Evolutionary conservation across 2,329 filamentous ascomycete species (phyloP), one percentile per base, ranked within the genome.

Genomic region (Aspergillus fijiensis): DNA sequence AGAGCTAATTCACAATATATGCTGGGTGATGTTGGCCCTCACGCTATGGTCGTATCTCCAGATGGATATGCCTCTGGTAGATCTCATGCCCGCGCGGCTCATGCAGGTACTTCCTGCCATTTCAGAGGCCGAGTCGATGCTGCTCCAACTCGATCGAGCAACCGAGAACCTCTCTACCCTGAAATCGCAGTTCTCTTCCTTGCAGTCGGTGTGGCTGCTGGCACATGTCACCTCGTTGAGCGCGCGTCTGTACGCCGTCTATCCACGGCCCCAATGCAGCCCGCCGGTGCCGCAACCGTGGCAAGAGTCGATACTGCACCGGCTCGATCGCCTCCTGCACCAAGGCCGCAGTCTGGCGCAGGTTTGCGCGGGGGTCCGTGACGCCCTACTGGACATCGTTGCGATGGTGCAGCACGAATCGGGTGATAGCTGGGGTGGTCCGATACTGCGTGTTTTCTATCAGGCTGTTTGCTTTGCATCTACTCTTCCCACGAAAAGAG

Each of bases 131-230:
- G 21, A 33, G 21, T 58, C 56, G 14, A 27, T n/a, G 16, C 19
- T 48, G n/a, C 49, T 58, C 5, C 56, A 31, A 19, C 56, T 58
- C n/a, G 56, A 58, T 33, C 56, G 50, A 5, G 49, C 56, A 21
- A 45, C 49, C 9, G 49, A 35, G 19, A 58, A 58, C 14, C 35
- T 58, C 25, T 52, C 49, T 11, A 58, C 49, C 7, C 19, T 58
- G 12, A 39, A 52, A 12, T 21, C 31, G 5, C 56, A 58, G 25
- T 19, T 39, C 9, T 48, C 27, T 4, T 49, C 54, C 7, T 23
- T 58, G 29, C 55, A 51, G 29, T 47, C 33, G 14, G 23, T 58
- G 4, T 58, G 55, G 55, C 49, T 39, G 16, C 29, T 58, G 4
- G 45, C 47, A 9, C 55, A 58, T 35, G 45, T 52, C n/a, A 58